Conservation (phyloP, 441 rosid genomes). For the Codiaeum variegatum region DNA sequence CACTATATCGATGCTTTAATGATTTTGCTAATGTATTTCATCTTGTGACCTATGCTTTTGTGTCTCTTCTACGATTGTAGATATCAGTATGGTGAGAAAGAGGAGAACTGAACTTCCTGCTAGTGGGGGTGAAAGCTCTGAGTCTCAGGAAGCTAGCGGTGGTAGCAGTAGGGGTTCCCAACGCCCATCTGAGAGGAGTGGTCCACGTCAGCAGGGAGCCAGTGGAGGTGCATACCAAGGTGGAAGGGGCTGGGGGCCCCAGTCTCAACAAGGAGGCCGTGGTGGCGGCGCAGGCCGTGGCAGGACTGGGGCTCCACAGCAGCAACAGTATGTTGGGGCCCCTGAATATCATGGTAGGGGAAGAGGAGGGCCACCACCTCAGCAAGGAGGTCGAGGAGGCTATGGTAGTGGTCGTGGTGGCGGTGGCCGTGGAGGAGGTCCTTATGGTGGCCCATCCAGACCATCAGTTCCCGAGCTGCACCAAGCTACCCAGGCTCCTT, state of each 20-base stretch:
- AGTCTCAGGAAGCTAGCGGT: conserved; percentile 16
- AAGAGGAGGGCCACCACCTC: conserved; percentile 61
- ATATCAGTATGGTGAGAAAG: conserved; percentile 60
- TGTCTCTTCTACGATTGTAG: not conserved
- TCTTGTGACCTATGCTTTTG: not conserved
- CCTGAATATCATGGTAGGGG: conserved; percentile 70
- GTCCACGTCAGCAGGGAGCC: conserved; percentile 24
- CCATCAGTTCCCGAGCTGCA: conserved; percentile 85
- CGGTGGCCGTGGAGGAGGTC: conserved; percentile 55
- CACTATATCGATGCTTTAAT: not conserved
- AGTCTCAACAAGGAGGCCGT: conserved; percentile 36
- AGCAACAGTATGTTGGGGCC: conserved; percentile 52
- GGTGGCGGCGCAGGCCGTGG: conserved; percentile 52
- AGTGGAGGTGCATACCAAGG: conserved; percentile 26
- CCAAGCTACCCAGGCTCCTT: conserved; percentile 76
- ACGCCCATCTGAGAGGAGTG: conserved; percentile 22
- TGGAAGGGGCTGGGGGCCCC: conserved; percentile 29
- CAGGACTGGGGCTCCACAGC: conserved; percentile 56
- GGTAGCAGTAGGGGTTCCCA: conserved; percentile 19
- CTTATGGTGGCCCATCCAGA: conserved; percentile 52
- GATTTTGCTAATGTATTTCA: not conserved
- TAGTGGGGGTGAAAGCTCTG: conserved; percentile 39
- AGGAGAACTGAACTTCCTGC: conserved; percentile 52
- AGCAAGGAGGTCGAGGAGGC: conserved; percentile 59
- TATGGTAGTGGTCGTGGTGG: conserved; percentile 38